Percentiles rank a stretch among this genome's conserved stretches.
phyloP scores from a whole-genome alignment of 441 rosid species.

The Euphorbia schlechtendalii region DNA sequence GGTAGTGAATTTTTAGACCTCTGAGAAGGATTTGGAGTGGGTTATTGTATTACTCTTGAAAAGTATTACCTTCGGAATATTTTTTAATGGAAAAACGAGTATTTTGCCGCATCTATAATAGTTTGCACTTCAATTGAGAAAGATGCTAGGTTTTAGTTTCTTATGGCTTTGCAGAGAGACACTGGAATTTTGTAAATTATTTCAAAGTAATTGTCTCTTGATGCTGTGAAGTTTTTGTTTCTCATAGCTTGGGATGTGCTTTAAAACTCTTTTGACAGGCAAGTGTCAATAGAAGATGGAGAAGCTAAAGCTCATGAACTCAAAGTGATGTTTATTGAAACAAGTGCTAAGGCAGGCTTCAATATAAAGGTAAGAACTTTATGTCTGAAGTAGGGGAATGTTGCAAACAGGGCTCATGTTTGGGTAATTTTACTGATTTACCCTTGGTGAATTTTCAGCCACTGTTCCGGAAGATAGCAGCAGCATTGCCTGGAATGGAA shows the following conservation, averaged over 20 bases:
- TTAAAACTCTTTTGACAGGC: conserved; percentile 48
- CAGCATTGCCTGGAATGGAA: conserved; percentile 94
- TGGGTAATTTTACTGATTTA: not conserved
- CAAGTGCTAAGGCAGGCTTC: conserved; percentile 96
- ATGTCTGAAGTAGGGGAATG: not conserved
- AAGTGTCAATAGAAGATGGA: conserved; percentile 94
- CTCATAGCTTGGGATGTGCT: conserved; percentile 1
- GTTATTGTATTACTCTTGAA: not conserved
- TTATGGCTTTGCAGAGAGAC: no score
- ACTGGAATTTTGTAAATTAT: not conserved
- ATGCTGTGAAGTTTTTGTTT: not conserved
- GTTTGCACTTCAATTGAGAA: no score
- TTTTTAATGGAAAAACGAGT: no score
- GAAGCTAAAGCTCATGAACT: conserved; percentile 84
- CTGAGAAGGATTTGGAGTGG: not conserved
- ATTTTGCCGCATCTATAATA: no score
- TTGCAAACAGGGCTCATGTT: not conserved
- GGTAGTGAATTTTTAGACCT: conserved; percentile 28
- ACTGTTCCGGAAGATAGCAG: conserved; percentile 82
- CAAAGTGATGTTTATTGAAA: conserved; percentile 86
- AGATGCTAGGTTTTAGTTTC: no score
- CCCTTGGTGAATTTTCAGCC: conserved; percentile 41
- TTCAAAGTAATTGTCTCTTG: not conserved
- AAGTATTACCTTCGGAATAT: not conserved
- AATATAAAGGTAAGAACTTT: conserved; percentile 56